Base-by-base conservation (phyloP, 495 filamentous ascomycete species). In the Parathielavia hyrcaniae region DNA sequence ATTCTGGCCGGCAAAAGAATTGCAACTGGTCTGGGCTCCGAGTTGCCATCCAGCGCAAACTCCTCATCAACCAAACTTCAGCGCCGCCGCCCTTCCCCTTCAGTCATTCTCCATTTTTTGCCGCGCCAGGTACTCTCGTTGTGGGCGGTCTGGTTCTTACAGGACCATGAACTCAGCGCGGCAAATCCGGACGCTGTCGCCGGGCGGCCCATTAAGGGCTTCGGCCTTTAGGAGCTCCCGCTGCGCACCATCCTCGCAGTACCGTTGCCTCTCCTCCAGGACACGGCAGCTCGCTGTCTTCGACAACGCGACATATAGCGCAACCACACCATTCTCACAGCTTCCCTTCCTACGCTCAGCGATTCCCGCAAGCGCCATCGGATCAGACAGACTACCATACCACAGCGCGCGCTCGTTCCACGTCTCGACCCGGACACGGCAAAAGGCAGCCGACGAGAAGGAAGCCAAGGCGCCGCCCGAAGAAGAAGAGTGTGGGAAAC, bases 231-330 rank as follows among this genome's bases (percentile, higher is more conserved):
- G 70, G 60, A 69, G 72, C 64, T 72, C 73, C 56, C 73, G 74
- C 67, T 76, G 79, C 61, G 76, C 76, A 60, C 75, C 79, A 44
- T 78, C 79, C 36, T 75, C 80, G 26, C 85, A 83, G 57, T 77
- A 81, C 71, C 78, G 83, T 67, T 78, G 86, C 77, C 58, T 79
- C 9, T 75, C 76, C 30, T 77, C 60, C 48, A 63, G 35, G 55
- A 67, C 56, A 53, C 23, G 61, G 53, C 60, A 54, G 11, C 39
- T 65, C 34, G 64, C 38, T 26, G 58, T 34, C 47, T 50, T 59
- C 53, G 49, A 59, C 22, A 45, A 49, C 62, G 43, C 65, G 50
- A 54, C 62, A 17, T 59, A 58, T 20, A 26, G 63, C 30, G 63
- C 71, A 38, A 62, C 69, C 23, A 62, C 65, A 49, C 63, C 57